Evolutionary conservation across 78 protist genomes (phyloP).

Genomic region (Dictyostelium brefeldianum): DNA sequence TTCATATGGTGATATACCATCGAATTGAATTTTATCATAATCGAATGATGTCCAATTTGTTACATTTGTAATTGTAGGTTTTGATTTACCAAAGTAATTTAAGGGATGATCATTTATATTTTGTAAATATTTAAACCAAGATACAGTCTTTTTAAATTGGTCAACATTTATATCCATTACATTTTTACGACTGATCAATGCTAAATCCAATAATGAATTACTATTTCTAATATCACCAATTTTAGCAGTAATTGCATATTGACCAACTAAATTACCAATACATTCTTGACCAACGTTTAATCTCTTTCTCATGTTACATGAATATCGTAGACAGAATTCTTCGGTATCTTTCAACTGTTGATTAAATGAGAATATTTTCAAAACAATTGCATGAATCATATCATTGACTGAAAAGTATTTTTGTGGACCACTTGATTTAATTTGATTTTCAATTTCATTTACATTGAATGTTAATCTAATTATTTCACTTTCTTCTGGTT

Average conservation of each 20-base stretch:
- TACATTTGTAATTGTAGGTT: not conserved
- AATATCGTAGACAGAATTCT: constrained; percentile 2
- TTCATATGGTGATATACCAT: not conserved
- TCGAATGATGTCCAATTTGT: constrained; percentile 33
- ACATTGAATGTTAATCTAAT: not conserved
- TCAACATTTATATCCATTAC: not conserved
- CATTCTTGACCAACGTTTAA: not conserved
- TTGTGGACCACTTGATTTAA: not conserved
- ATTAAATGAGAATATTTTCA: not conserved
- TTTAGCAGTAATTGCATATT: not conserved
- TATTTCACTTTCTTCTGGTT: not conserved
- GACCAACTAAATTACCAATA: constrained; percentile 28
- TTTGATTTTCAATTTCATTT: not conserved
- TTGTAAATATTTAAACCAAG: not conserved
- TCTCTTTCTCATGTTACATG: constrained; percentile 9
- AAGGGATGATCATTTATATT: not conserved
- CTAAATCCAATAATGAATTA: constrained; percentile 5
- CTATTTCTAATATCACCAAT: constrained; percentile 14
- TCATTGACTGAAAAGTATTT: constrained; percentile 7
- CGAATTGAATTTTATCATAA: constrained; percentile 7
- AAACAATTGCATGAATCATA: not conserved
- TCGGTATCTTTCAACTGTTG: not conserved
- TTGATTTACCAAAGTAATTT: constrained; percentile 5
- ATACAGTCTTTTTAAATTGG: not conserved
- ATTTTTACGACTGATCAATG: constrained; percentile 4